phyloP scores from a whole-genome alignment of 305 asterid species.

The Fraxinus albicans region DNA sequence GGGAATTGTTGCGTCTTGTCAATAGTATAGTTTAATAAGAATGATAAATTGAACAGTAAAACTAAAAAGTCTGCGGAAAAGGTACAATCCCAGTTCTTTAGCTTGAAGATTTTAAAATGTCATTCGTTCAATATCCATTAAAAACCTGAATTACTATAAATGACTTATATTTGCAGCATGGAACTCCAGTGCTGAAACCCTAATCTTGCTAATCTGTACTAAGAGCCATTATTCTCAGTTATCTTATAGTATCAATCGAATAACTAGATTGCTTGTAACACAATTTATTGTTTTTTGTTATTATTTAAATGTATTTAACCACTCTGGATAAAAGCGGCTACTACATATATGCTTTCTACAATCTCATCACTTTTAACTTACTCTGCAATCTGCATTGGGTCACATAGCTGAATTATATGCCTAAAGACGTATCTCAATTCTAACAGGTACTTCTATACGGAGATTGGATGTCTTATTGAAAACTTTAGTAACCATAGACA shows the following conservation, averaged over 20 bases:
- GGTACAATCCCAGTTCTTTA: neutral
- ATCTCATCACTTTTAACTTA: neutral
- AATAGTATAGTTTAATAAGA: neutral
- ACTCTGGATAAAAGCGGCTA: neutral
- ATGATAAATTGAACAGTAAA: neutral
- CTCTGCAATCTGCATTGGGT: neutral
- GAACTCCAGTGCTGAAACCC: neutral
- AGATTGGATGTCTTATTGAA: conserved; percentile 41
- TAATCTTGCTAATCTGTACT: neutral
- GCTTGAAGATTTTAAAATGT: neutral
- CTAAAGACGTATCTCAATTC: conserved; percentile 20
- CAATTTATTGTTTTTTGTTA: neutral
- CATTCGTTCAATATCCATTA: neutral
- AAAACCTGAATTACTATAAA: neutral
- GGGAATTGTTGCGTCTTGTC: neutral
- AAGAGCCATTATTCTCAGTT: neutral
- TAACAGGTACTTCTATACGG: conserved; percentile 66
- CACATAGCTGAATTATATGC: neutral
- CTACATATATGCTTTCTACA: neutral
- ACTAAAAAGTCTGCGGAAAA: neutral
- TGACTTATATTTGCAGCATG: neutral
- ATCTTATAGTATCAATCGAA: neutral
- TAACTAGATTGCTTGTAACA: neutral
- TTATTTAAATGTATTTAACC: neutral
- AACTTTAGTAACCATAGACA: conserved; percentile 26